Evolutionary conservation across 176 grass and related monocot species (phyloP).

Genomic region (Triticum dicoccoides): DNA sequence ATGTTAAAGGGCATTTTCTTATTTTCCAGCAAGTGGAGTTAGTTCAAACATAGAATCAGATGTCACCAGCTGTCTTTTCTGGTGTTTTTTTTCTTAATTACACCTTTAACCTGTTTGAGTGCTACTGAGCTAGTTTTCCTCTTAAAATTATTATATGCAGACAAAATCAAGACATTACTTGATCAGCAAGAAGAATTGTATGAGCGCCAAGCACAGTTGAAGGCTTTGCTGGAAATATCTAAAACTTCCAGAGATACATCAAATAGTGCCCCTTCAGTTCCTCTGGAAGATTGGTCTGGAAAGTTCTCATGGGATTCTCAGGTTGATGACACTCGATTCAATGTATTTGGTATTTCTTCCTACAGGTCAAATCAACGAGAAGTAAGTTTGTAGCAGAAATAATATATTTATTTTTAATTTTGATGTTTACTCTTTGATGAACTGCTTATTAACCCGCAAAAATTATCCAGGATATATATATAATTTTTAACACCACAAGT

Average conservation of each 20-base stretch:
- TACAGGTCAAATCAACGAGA: conserved; percentile 87
- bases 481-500: background rate
- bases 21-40: background rate
- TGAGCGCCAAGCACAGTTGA: conserved; percentile 64
- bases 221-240: conserved; percentile 60
- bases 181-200: conserved; percentile 75
- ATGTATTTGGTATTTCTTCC: conserved; percentile 80
- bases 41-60: conserved; percentile 19
- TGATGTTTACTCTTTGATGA: background rate
- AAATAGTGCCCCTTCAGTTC: conserved; percentile 26
- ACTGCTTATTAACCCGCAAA: conserved; percentile 16
- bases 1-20: background rate
- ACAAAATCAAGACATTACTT: conserved; percentile 62
- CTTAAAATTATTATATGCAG: conserved; percentile 32
- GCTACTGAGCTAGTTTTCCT: background rate
- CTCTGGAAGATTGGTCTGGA: conserved; percentile 59
- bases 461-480: background rate
- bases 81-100: conserved; percentile 8
- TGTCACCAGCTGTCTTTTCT: background rate
- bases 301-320: conserved; percentile 79
- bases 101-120: background rate
- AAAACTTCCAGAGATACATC: conserved; percentile 37
- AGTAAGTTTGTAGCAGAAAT: conserved; percentile 45
- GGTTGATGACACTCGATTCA: conserved; percentile 68
- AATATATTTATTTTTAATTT: background rate